phyloP scores from a whole-genome alignment of 768 basidiomycete genomes.

The Paxillus involutus region DNA sequence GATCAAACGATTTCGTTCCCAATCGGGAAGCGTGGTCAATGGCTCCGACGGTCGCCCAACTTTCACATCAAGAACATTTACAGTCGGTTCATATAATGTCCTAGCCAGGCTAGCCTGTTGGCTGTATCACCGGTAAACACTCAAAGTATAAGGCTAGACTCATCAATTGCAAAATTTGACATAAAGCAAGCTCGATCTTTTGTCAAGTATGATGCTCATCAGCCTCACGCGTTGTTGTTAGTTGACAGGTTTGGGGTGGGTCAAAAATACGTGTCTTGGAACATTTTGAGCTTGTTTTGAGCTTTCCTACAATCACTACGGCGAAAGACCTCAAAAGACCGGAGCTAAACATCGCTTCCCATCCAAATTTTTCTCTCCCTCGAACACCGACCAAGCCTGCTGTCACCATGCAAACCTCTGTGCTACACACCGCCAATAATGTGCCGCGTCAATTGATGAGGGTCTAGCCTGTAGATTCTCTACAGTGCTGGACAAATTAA shows the following conservation, averaged over 20 bases:
- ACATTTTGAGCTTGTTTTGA: neutral
- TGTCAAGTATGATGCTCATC: conserved; percentile 9
- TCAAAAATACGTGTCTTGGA: conserved; percentile 8
- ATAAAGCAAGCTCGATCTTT: conserved; percentile 18
- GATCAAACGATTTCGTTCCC: conserved; percentile 11
- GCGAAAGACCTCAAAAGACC: no score
- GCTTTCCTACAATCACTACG: no score
- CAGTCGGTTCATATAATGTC: neutral
- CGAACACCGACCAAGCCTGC: conserved; percentile 5
- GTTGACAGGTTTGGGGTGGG: conserved; percentile 35
- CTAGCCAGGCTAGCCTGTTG: neutral
- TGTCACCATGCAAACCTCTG: neutral
- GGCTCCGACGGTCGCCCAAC: neutral
- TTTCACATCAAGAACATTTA: conserved; percentile 1
- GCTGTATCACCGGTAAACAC: neutral
- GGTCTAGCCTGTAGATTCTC: conserved; percentile 14
- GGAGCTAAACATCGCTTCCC: neutral
- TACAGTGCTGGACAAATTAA: conserved; percentile 2
- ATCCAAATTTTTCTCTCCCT: no score
- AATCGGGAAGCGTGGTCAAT: conserved; percentile 1
- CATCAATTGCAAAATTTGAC: conserved; percentile 18
- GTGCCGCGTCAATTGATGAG: conserved; percentile 13
- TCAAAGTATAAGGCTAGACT: conserved; percentile 10
- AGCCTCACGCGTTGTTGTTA: conserved; percentile 20
- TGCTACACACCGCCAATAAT: neutral